Percentiles rank a stretch among this genome's conserved stretches.
These are phyloP conservation scores for Dioscorea cayenensis DNA, from an alignment of 116 monocot species.

Conservation along the genomic window DNA sequence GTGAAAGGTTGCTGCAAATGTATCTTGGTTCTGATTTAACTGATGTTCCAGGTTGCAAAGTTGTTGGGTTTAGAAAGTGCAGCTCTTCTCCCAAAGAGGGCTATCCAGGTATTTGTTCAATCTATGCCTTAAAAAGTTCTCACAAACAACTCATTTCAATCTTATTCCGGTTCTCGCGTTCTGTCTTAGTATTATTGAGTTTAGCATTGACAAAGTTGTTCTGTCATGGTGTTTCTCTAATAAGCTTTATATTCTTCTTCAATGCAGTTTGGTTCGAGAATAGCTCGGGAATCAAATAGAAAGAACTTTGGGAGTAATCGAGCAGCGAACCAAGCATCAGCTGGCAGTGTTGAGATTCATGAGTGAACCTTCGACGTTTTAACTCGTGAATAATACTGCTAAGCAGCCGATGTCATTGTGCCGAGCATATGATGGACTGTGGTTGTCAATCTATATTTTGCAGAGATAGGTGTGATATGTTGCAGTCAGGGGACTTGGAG, in stretches of 20 bases:
- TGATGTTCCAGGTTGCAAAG: conserved; percentile 59
- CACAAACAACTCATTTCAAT: no score
- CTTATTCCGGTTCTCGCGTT: no score
- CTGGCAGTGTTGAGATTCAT: conserved; percentile 48
- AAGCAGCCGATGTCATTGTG: no score
- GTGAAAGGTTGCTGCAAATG: no score
- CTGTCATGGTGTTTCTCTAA: not conserved
- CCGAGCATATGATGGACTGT: no score
- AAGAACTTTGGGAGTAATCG: conserved; percentile 92
- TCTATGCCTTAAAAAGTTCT: no score
- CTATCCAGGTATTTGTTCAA: conserved; percentile 63
- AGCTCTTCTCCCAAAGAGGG: conserved; percentile 72
- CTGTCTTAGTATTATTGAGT: no score
- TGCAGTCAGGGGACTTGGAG: no score
- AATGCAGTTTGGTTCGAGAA: conserved; percentile 92
- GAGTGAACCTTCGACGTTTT: not conserved
- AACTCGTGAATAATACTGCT: no score
- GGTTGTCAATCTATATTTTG: no score
- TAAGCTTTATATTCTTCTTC: not conserved
- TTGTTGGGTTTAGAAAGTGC: conserved; percentile 71
- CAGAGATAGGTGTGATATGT: no score
- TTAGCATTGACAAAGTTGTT: not conserved
- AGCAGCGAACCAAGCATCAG: conserved; percentile 92
- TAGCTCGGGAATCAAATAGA: conserved; percentile 89
- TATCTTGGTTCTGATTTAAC: not conserved